Conservation (phyloP, 768 basidiomycete genomes). For the Clitopilus hobsonii region DNA sequence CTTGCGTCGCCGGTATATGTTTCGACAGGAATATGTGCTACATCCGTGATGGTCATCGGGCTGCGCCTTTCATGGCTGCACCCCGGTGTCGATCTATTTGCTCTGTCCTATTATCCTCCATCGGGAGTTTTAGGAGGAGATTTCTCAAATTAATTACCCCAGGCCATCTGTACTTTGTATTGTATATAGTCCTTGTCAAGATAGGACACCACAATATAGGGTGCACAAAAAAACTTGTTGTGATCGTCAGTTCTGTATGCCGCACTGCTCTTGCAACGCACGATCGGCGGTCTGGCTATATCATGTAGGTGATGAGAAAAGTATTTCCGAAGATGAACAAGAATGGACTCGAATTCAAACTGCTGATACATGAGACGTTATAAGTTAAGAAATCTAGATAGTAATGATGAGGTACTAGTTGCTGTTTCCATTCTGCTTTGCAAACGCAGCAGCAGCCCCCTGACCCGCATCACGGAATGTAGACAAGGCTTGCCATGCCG, state of each 20-base stretch:
- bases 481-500: constrained; percentile 54
- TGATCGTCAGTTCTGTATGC: no score
- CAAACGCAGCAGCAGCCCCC: constrained; percentile 14
- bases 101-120: neutral
- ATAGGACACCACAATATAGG: neutral
- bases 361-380: no score
- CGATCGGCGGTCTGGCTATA: no score
- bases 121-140: neutral
- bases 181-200: neutral
- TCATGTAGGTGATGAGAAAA: no score
- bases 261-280: no score
- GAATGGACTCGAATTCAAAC: no score
- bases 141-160: constrained; percentile 1
- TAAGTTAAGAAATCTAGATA: no score
- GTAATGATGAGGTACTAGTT: no score
- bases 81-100: neutral
- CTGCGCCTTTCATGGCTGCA: neutral
- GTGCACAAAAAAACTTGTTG: neutral
- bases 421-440: neutral
- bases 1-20: no score
- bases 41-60: no score
- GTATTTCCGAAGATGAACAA: no score
- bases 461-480: constrained; percentile 42
- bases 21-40: no score
- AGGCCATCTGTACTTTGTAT: neutral